phyloP scores from a whole-genome alignment of 2,329 filamentous ascomycete genomes.

The Microcera coccophila region DNA sequence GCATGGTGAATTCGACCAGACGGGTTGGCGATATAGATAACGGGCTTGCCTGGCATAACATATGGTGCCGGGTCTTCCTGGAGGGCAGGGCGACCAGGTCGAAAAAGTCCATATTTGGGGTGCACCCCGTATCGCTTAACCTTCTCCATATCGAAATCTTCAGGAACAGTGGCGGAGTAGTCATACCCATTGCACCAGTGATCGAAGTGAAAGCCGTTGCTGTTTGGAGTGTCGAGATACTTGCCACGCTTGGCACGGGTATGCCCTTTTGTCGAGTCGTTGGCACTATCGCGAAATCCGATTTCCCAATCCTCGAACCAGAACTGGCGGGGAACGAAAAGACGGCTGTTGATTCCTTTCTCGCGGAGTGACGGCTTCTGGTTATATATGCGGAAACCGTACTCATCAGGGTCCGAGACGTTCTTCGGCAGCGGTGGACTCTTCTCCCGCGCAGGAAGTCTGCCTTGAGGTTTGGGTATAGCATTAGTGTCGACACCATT shows the following conservation, averaged over 20 bases:
- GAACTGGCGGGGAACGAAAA: slow-evolving; percentile 46
- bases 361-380: slow-evolving; percentile 39
- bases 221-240: slow-evolving; percentile 52
- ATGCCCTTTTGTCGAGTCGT: slow-evolving; percentile 51
- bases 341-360: slow-evolving; percentile 49
- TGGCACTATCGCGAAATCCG: slow-evolving; percentile 56
- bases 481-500: slow-evolving; percentile 26
- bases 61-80: slow-evolving; percentile 37
- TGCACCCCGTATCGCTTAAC: slow-evolving; percentile 50
- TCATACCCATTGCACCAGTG: slow-evolving; percentile 52
- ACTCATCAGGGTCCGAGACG: slow-evolving; percentile 47
- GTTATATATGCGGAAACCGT: slow-evolving; percentile 46
- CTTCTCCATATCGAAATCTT: slow-evolving; percentile 49
- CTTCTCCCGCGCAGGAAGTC: slow-evolving; percentile 34
- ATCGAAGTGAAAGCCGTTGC: slow-evolving; percentile 52
- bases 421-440: slow-evolving; percentile 38
- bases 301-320: slow-evolving; percentile 53
- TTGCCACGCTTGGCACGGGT: slow-evolving; percentile 51
- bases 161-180: slow-evolving; percentile 43
- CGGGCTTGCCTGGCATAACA: slow-evolving; percentile 44
- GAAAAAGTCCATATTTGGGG: slow-evolving; percentile 50
- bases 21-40: slow-evolving; percentile 47
- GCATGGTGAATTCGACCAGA: slow-evolving; percentile 47
- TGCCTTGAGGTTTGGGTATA: slow-evolving; percentile 26
- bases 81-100: slow-evolving; percentile 46